phyloP scores from a whole-genome alignment of 768 basidiomycete genomes.

The Lactarius evosmus region DNA sequence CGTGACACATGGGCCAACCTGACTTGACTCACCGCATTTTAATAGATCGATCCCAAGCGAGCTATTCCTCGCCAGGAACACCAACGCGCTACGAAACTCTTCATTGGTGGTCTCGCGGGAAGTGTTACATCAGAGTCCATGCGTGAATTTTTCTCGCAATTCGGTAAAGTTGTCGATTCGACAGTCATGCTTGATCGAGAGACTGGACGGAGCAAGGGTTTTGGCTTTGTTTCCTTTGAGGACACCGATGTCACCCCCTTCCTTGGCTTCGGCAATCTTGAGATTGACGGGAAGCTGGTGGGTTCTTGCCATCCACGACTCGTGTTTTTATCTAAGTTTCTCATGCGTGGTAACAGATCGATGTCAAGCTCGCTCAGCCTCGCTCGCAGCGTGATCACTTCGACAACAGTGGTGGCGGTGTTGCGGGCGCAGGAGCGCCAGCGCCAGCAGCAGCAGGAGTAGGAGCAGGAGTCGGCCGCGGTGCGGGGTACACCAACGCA shows the following conservation, averaged over 20 bases:
- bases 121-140: conserved; percentile 89
- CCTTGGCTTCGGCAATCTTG: conserved; percentile 78
- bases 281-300: conserved; percentile 91
- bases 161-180: conserved; percentile 92
- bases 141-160: conserved; percentile 88
- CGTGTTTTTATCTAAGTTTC: conserved; percentile 1
- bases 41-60: conserved; percentile 94
- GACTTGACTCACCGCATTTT: conserved; percentile 7
- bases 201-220: conserved; percentile 89
- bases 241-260: conserved; percentile 83
- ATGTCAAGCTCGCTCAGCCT: conserved; percentile 93
- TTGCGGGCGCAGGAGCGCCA: not conserved
- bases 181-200: conserved; percentile 98
- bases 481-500: conserved; percentile 40
- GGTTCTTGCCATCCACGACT: conserved; percentile 32
- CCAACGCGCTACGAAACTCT: conserved; percentile 85
- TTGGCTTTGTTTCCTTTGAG: conserved; percentile 94
- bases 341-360: conserved; percentile 57
- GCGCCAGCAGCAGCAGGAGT: too few species aligned
- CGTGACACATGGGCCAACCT: not conserved
- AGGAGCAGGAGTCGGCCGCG: conserved; percentile 20
- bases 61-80: conserved; percentile 96
- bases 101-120: conserved; percentile 90
- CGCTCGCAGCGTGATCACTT: conserved; percentile 67
- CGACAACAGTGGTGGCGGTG: conserved; percentile 18